Evolutionary conservation across 1,284 basidiomycete genomes (phyloP).

Genomic region (Chalciporus sp.): DNA sequence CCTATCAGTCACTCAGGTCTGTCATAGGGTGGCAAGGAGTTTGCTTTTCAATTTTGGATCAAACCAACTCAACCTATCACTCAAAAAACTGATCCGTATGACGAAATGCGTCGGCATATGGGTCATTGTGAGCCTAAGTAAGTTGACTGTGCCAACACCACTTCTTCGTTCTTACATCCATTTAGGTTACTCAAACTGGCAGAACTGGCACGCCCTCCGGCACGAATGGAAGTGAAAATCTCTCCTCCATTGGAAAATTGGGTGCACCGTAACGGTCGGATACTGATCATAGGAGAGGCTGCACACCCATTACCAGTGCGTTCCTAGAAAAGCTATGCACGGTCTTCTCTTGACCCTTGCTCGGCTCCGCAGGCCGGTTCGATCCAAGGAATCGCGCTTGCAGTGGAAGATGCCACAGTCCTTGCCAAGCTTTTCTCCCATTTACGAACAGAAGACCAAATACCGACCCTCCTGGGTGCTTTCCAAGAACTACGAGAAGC

Average conservation of each 20-base stretch:
- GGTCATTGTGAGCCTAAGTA: conserved; percentile 43
- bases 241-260: conserved; percentile 51
- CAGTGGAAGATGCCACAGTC: conserved; percentile 58
- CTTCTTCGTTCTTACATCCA: neutral
- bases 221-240: conserved; percentile 41
- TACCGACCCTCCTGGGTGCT: conserved; percentile 50
- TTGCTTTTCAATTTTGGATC: conserved; percentile 31
- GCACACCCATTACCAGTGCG: conserved; percentile 57
- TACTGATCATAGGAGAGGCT: conserved; percentile 53
- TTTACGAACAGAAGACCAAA: conserved; percentile 51
- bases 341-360: neutral
- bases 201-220: conserved; percentile 36
- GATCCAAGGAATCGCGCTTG: conserved; percentile 51
- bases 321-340: neutral
- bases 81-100: conserved; percentile 9
- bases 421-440: conserved; percentile 61
- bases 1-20: conserved; percentile 1
- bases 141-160: neutral
- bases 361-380: conserved; percentile 46
- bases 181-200: conserved; percentile 48
- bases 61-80: conserved; percentile 3
- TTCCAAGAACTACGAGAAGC: conserved; percentile 53
- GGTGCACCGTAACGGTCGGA: conserved; percentile 48
- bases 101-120: conserved; percentile 27
- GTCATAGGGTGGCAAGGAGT: conserved; percentile 26